Evolutionary conservation across 345 rosid species (phyloP), one percentile per base, ranked within the genome.

Genomic region (Cardamine resedifolia): DNA sequence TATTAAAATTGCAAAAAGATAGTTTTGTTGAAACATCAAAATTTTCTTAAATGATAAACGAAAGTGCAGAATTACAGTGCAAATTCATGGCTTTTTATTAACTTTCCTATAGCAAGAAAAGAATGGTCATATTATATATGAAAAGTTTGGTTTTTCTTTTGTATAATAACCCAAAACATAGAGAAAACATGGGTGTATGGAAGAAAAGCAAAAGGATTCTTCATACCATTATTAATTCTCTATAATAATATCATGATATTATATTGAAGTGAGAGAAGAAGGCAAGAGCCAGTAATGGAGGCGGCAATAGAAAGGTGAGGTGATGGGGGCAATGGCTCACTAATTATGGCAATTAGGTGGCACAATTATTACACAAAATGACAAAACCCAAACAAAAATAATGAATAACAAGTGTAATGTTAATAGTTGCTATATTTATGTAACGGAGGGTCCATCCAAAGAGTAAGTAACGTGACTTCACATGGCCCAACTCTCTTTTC

Each of bases 341-440:
- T 49, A 65, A 57, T 64, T 45, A 73, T 73, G 77, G 66, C 20
- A 39, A 66, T 74, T 74, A 52, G 77, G 60, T 66, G 77, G 77
- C 66, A 66, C 21, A 58, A 39, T 74, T 20, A 74, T 74, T 59
- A 49, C 73, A 74, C 55, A 58, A 74, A 41, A 58, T 39, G 73
- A 74, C 78, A 74, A 74, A 47, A 26, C 24, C 36, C 43, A 73
- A 36, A 26, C 45, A 64, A 15, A 34, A 53, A 55, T 21, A 44
- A 44, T 72, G 57, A 72, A 15, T 14, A 55, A 56, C 15, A 58
- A 49, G 53, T 36, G 44, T 58, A 58, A 58, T 74, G 68, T 12
- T 28, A 39, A 58, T 18, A 65, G 44, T 66, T 48, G 66, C 60
- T 36, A 48, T 10, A 34, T 74, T 20, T 20, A 38, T 28, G 67